Evolutionary conservation across 176 grass and related monocot species (phyloP).

Genomic region (Aegilops tauschii): DNA sequence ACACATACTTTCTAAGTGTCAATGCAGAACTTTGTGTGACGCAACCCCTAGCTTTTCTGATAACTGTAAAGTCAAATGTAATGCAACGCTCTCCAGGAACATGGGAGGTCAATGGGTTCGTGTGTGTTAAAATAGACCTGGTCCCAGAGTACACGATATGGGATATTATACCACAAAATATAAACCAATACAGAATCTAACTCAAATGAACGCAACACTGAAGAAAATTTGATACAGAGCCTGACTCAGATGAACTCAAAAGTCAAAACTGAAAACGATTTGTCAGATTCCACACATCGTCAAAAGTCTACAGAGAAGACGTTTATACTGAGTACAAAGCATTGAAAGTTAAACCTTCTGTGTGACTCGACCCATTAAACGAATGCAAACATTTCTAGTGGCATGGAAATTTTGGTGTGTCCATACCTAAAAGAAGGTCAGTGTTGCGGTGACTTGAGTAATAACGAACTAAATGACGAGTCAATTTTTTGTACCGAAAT

Average conservation of each 20-base stretch:
- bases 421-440: background rate
- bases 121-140: background rate
- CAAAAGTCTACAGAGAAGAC: background rate
- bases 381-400: background rate
- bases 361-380: background rate
- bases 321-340: background rate
- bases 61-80: too few relatives aligned
- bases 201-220: background rate
- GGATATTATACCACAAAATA: background rate
- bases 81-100: background rate
- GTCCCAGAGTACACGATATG: background rate
- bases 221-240: background rate
- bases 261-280: background rate
- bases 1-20: too few relatives aligned
- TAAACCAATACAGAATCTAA: background rate
- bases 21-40: too few relatives aligned
- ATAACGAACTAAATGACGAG: background rate
- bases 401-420: background rate
- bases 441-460: background rate
- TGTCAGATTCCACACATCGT: background rate
- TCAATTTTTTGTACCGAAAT: background rate
- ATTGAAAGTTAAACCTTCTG: background rate
- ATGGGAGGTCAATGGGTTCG: background rate
- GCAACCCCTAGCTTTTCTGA: too few relatives aligned
- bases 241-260: background rate